Base-by-base conservation (phyloP, 176 grass and related monocot genomes). In the Triticum turgidum region DNA sequence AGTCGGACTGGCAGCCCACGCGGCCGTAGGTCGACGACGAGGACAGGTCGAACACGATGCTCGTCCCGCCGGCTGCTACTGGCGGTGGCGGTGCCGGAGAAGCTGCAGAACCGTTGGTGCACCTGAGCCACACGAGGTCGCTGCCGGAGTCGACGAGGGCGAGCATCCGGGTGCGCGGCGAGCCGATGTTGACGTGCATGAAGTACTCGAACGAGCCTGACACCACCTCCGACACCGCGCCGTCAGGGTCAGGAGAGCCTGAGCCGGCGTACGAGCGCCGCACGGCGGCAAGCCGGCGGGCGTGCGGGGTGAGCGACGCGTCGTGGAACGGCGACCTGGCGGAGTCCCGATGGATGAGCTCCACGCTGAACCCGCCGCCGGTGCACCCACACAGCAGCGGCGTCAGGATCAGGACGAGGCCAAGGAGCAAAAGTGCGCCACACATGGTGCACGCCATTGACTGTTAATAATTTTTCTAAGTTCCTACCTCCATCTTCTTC, bases 261-360 rank as follows among this genome's bases (percentile, higher is more conserved):
- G 13, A 51, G 49, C 20, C 5, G 38, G 34, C 34, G 56, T 61
- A 62, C 8, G 33, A 65, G 27, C 76, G 80, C 25, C 64, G 64
- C 20, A 13, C 76, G 13, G 86, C 75, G 1, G 85, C 86, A 27
- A 80, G 86, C 61, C 86, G 2, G 9, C 93, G 71, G 21, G 20
- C 90, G 24, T 76, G 68, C 3, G 32, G 1, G 39, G 88, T 68
- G 44, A 69, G 42, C 30, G 79, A 32, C 32, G 52, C 6, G 17
- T 21, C 54, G 54, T 59, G 54, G 54, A 77, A 78, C 65, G 91
- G 93, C 77, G 91, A 95, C 65, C 66, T 42, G 1, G 69, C 3
- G 5, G 86, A 86, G 80, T 95, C 86, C 9, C 88, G 79, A 63
- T 95, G 91, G 76, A 91, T 90, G 61, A 95, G 78, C 80, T 95